Base-by-base conservation (phyloP, 2,329 filamentous ascomycete genomes). In the Pezicula neosporulosa region DNA sequence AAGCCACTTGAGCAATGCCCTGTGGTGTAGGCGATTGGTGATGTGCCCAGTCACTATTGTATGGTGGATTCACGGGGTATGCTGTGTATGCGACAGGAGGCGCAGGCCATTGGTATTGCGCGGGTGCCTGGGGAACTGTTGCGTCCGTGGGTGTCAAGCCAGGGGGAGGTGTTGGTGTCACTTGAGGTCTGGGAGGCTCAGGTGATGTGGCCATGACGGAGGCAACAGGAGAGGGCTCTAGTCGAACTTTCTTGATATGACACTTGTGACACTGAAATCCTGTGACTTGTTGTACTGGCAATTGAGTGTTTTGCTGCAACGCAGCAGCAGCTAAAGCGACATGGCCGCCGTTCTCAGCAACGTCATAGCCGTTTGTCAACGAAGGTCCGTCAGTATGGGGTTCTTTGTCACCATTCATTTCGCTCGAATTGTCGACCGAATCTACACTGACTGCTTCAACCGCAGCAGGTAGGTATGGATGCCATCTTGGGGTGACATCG, bases 181-280 rank as follows among this genome's bases (percentile, higher is more conserved):
- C 46, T 47, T 55, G 52, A 37, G 55, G 56, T n/a, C 57, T 54
- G 44, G 53, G 28, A 10, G 58, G 53, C 12, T 55, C 49, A 19
- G 56, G 51, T 30, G 58, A 24, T 35, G 53, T 52, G 4, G 51
- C 9, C 16, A 49, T 8, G 21, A 48, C 45, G 18, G 47, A 18
- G 27, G 27, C 21, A 16, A 7, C 28, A 30, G 51, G 35, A 15
- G 48, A 51, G n/a, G 59, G 51, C 39, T 63, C 56, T 53, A 60
- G 67, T 36, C 55, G 56, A 16, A 69, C 66, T 63, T 81, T 85
- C 57, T 71, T 77, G 57, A 73, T 65, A 60, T 80, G 76, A 56
- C 88, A 92, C 66, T 89, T 88, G 69, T 92, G 88, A 61, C 88
- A 92, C 67, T 90, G 86, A 57, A 82, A 86, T 55, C 77, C 78